A percentile compares a stretch with the other conserved stretches of the same genome.
Evolutionary conservation across 805 yeast genomes (phyloP).

Genomic region (Citeromyces matritensis): DNA sequence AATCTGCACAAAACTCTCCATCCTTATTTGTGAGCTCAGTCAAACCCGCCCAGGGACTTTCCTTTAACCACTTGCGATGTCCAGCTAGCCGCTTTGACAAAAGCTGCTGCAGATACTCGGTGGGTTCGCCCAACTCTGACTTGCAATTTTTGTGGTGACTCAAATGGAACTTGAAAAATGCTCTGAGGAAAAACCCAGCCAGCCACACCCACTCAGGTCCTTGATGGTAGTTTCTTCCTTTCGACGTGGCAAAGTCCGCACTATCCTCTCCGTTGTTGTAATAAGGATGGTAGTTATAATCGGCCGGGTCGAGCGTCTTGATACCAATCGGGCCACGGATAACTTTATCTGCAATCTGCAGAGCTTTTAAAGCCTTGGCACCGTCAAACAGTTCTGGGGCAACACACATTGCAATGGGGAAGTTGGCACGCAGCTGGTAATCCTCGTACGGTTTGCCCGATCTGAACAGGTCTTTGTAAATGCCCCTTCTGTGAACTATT

Average conservation of each 20-base stretch:
- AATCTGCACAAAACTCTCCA: conserved; percentile 70
- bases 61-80: conserved; percentile 54
- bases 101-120: conserved; percentile 38
- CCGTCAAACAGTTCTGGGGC: conserved; percentile 83
- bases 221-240: conserved; percentile 94
- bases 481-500: conserved; percentile 79
- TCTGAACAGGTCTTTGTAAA: conserved; percentile 74
- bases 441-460: conserved; percentile 87
- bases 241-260: conserved; percentile 80
- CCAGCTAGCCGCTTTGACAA: conserved; percentile 45
- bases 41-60: conserved; percentile 87
- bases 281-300: conserved; percentile 82
- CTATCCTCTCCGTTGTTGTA: conserved; percentile 71
- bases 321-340: conserved; percentile 87
- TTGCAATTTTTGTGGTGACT: conserved; percentile 18
- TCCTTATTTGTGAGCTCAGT: conserved; percentile 85
- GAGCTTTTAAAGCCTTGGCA: conserved; percentile 44
- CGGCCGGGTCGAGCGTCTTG: conserved; percentile 86
- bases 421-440: conserved; percentile 85
- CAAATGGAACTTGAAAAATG: conserved; percentile 42
- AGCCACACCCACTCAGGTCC: conserved; percentile 99
- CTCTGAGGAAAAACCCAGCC: conserved; percentile 76
- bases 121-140: conserved; percentile 19
- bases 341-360: conserved; percentile 53
- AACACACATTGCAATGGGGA: conserved; percentile 83